Evolutionary conservation across 2,329 filamentous ascomycete genomes (phyloP).

Genomic region (Ophiosphaerella narmari): DNA sequence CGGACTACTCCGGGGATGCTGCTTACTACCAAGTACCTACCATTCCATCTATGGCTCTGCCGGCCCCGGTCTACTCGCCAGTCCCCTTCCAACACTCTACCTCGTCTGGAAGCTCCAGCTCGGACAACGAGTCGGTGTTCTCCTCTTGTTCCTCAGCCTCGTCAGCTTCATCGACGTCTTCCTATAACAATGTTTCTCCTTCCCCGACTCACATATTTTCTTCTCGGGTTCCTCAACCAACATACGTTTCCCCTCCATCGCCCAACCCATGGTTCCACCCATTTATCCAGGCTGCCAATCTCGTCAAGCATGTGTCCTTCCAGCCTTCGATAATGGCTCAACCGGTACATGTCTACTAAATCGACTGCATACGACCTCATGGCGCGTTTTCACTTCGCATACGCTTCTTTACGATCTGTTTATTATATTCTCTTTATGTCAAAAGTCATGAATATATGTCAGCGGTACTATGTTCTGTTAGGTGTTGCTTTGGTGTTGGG

Average conservation of each 20-base stretch:
- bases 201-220: slow-evolving; percentile 34
- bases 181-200: slow-evolving; percentile 37
- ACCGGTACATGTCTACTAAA: slow-evolving; percentile 46
- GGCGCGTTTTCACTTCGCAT: slow-evolving; percentile 15
- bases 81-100: slow-evolving; percentile 38
- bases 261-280: slow-evolving; percentile 47
- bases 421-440: slow-evolving; percentile 30
- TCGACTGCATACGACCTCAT: slow-evolving; percentile 6
- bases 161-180: slow-evolving; percentile 43
- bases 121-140: slow-evolving; percentile 48
- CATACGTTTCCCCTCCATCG: slow-evolving; percentile 44
- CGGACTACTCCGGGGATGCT: slow-evolving; percentile 41
- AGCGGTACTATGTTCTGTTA: slow-evolving; percentile 29
- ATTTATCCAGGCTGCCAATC: slow-evolving; percentile 47
- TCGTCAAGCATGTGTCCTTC: slow-evolving; percentile 49
- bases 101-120: slow-evolving; percentile 45
- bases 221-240: slow-evolving; percentile 32
- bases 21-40: slow-evolving; percentile 34
- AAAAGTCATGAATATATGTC: slow-evolving; percentile 48
- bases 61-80: slow-evolving; percentile 36
- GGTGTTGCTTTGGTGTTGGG: slow-evolving; percentile 31
- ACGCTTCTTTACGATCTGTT: slow-evolving; percentile 42
- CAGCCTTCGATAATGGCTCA: slow-evolving; percentile 44
- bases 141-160: slow-evolving; percentile 45
- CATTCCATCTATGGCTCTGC: slow-evolving; percentile 38